phyloP scores from a whole-genome alignment of 139 green algal species.

The Auxenochlorella pyrenoidosa region DNA sequence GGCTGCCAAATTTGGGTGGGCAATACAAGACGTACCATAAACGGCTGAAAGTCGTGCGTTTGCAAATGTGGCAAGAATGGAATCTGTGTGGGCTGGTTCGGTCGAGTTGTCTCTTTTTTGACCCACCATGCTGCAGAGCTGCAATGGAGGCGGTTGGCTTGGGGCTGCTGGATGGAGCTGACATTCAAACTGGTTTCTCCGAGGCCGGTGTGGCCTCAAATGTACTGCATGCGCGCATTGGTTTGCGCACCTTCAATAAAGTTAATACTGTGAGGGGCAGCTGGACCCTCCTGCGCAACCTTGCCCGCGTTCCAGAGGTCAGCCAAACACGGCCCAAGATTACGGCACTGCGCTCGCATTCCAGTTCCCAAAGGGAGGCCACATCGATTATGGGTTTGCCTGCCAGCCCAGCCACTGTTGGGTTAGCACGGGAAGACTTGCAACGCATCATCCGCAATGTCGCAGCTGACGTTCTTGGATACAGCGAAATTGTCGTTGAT shows the following conservation, averaged over 20 bases:
- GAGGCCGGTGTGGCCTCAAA: neutral
- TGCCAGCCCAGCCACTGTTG: neutral
- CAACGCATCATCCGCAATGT: neutral
- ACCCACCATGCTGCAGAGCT: neutral
- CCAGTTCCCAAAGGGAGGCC: no score
- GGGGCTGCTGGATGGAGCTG: neutral
- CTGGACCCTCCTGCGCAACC: constrained; percentile 41
- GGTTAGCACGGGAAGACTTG: neutral
- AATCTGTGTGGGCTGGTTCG: neutral
- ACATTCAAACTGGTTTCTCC: neutral
- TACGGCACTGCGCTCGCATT: no score
- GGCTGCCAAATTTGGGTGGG: constrained; percentile 13
- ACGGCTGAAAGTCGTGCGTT: neutral
- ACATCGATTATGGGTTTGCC: no score
- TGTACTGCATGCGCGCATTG: constrained; percentile 18
- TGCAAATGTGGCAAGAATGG: no score
- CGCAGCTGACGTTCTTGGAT: neutral
- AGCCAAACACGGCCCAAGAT: no score
- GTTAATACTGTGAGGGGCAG: constrained; percentile 42
- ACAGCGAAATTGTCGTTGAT: neutral
- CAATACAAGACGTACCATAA: constrained; percentile 7
- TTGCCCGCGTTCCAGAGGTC: neutral
- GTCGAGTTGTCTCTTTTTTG: neutral
- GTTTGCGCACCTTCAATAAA: constrained; percentile 9
- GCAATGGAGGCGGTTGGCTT: constrained; percentile 30